Conservation (phyloP, 2,329 filamentous ascomycete species). For the Fusarium pseudonygamai region DNA sequence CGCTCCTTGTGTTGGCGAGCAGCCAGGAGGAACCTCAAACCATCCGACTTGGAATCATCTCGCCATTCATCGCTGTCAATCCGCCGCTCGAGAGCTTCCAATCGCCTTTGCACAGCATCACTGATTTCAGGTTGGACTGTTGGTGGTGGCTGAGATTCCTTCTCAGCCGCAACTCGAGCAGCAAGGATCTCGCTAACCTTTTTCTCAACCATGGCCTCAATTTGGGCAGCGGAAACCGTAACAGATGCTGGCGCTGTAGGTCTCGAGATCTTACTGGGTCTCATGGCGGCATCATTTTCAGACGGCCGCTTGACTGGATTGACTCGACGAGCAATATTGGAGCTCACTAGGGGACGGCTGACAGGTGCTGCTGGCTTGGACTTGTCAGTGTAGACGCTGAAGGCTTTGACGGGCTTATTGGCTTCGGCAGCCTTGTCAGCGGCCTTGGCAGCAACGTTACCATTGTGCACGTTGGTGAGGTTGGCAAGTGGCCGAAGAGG, state of each 20-base stretch:
- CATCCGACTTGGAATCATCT: slow-evolving; percentile 82
- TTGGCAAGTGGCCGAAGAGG: slow-evolving; percentile 81
- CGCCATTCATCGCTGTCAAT: slow-evolving; percentile 71
- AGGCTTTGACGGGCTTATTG: slow-evolving; percentile 81
- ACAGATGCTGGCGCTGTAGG: slow-evolving; percentile 44
- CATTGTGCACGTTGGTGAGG: slow-evolving; percentile 76
- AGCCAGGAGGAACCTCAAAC: slow-evolving; percentile 86
- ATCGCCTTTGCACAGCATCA: slow-evolving; percentile 79
- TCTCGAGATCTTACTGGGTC: slow-evolving; percentile 58
- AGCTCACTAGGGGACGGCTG: slow-evolving; percentile 48
- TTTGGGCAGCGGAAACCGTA: slow-evolving; percentile 75
- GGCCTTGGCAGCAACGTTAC: slow-evolving; percentile 59
- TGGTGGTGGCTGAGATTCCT: slow-evolving; percentile 47
- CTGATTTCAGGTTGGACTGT: slow-evolving; percentile 64
- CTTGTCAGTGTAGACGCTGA: slow-evolving; percentile 86
- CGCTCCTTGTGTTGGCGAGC: slow-evolving; percentile 89
- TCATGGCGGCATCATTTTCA: slow-evolving; percentile 51
- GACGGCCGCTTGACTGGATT: slow-evolving; percentile 54
- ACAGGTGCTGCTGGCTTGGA: slow-evolving; percentile 56
- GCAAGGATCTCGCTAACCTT: slow-evolving; percentile 92
- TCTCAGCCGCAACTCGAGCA: slow-evolving; percentile 66
- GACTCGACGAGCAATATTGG: slow-evolving; percentile 47
- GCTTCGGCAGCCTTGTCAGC: slow-evolving; percentile 50
- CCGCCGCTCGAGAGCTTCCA: slow-evolving; percentile 87
- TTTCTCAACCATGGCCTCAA: slow-evolving; percentile 91